Conservation (phyloP, 139 green algal species). For the Ettlia oleoabundans region DNA sequence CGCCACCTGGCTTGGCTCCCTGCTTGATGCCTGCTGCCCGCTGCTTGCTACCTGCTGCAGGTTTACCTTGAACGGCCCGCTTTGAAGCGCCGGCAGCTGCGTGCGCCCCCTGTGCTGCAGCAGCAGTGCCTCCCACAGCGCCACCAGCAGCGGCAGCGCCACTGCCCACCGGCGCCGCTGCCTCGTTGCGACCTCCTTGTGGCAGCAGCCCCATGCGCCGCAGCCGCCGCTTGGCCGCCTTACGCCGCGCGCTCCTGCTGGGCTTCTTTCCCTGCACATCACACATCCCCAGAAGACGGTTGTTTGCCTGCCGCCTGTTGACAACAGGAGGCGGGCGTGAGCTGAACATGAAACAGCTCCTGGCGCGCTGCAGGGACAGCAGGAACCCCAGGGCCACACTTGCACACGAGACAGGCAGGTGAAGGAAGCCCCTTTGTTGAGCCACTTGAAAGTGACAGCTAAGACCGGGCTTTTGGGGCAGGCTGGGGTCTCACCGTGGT, state of each 20-base stretch:
- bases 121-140: background rate
- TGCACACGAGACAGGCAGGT: background rate
- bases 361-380: too few relatives aligned
- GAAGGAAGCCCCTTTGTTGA: background rate
- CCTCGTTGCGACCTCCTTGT: background rate
- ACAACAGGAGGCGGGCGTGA: too few relatives aligned
- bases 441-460: background rate
- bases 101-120: background rate
- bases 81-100: background rate
- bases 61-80: too few relatives aligned
- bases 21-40: too few relatives aligned
- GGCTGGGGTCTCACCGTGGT: background rate
- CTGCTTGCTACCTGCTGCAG: background rate
- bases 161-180: background rate
- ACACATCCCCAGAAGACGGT: too few relatives aligned
- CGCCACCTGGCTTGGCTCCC: too few relatives aligned
- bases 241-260: constrained; percentile 41
- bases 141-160: background rate
- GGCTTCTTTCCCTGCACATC: too few relatives aligned
- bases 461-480: too few relatives aligned
- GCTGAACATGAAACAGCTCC: background rate
- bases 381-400: too few relatives aligned
- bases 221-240: constrained; percentile 39
- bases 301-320: too few relatives aligned
- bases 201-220: constrained; percentile 26